Conservation (phyloP, 2,329 filamentous ascomycete species). For the Elsinoe fawcettii region DNA sequence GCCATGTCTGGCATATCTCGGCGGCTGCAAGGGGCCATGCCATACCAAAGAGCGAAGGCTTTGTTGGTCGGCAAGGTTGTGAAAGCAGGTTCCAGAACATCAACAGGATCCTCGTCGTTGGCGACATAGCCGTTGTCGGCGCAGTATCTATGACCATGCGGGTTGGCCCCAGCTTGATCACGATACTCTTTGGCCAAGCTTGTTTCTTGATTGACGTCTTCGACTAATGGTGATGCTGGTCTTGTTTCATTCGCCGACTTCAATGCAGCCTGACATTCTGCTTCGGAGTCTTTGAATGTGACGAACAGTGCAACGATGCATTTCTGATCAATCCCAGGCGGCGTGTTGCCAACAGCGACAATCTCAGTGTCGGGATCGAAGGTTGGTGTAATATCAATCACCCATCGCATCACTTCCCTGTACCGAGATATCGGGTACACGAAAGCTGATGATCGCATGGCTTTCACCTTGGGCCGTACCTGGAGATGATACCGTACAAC, state of each 20-base stretch:
- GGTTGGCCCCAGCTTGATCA: constrained; percentile 41
- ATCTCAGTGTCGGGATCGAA: constrained; percentile 37
- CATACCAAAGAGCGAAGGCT: constrained; percentile 43
- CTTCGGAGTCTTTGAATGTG: constrained; percentile 35
- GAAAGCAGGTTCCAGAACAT: constrained; percentile 41
- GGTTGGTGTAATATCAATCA: constrained; percentile 29
- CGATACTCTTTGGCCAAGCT: constrained; percentile 36
- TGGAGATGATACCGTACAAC: constrained; percentile 46
- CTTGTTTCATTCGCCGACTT: constrained; percentile 32
- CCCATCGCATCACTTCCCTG: constrained; percentile 42
- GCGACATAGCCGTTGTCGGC: constrained; percentile 46
- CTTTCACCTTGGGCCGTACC: constrained; percentile 24
- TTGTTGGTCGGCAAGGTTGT: constrained; percentile 41
- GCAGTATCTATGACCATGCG: constrained; percentile 42
- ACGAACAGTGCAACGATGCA: constrained; percentile 34
- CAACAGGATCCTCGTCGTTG: constrained; percentile 41
- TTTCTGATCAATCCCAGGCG: constrained; percentile 26
- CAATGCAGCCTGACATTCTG: constrained; percentile 32
- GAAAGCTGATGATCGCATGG: constrained; percentile 35
- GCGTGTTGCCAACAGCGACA: constrained; percentile 32
- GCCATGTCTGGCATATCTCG: constrained; percentile 44
- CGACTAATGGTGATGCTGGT: constrained; percentile 32
- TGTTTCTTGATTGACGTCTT: constrained; percentile 36
- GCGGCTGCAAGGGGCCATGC: constrained; percentile 44
- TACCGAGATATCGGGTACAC: constrained; percentile 42